A percentile compares a stretch with the other conserved stretches of the same genome.
Evolutionary conservation across 2,329 filamentous ascomycete genomes (phyloP).

Genomic region (Colletotrichum echinochloae): DNA sequence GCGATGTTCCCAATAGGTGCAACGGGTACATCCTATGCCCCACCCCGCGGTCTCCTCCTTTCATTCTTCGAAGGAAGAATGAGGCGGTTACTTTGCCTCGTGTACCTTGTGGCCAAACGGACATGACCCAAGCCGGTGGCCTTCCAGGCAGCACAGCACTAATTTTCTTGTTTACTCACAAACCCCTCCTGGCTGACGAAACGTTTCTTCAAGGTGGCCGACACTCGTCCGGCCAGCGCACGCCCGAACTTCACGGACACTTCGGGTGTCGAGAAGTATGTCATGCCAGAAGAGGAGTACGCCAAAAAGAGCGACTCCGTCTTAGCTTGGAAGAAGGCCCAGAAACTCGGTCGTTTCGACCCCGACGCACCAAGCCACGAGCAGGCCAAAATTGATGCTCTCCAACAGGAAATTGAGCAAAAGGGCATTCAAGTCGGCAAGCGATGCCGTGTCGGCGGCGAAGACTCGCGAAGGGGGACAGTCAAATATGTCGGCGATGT

Average conservation of each 20-base stretch:
- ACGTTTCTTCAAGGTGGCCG: slow-evolving; percentile 71
- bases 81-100: no score
- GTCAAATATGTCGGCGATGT: slow-evolving; percentile 80
- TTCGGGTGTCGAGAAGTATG: slow-evolving; percentile 87
- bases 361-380: slow-evolving; percentile 82
- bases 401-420: slow-evolving; percentile 76
- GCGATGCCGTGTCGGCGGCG: slow-evolving; percentile 73
- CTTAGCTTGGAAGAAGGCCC: slow-evolving; percentile 93
- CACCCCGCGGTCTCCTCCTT: not conserved
- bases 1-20: not conserved
- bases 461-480: slow-evolving; percentile 76
- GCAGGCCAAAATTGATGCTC: slow-evolving; percentile 76
- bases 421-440: slow-evolving; percentile 74
- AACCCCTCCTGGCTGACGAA: not conserved
- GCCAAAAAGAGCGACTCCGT: slow-evolving; percentile 89
- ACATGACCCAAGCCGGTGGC: not conserved
- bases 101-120: not conserved
- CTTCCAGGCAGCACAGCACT: not conserved
- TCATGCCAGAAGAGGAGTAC: slow-evolving; percentile 88
- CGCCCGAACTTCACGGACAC: slow-evolving; percentile 86
- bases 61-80: not conserved
- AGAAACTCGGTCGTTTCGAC: slow-evolving; percentile 96
- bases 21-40: slow-evolving; percentile 24
- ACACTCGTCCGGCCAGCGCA: slow-evolving; percentile 80
- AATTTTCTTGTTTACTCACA: not conserved